Evolutionary conservation across 1,284 basidiomycete genomes (phyloP), one percentile per base, ranked within the genome.

Genomic region (Microbotryum lychnidis-dioicae): DNA sequence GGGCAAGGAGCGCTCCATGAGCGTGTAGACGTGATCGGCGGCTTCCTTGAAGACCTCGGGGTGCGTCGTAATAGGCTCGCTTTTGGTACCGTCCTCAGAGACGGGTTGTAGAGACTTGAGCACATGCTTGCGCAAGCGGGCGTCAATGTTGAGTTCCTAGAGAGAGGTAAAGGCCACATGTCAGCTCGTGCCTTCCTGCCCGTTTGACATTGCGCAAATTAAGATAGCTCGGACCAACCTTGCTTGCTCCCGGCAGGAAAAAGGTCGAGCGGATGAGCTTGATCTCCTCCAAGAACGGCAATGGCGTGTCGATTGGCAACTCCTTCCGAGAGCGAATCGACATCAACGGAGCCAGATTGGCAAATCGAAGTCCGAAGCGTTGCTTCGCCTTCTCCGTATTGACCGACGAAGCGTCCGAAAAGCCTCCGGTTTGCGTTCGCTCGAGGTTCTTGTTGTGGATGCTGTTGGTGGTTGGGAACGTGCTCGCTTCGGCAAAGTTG

Each of bases 1-100:
- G 5, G 61, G 61, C 33, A 62, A 23, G 23, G 55, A 57, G 10
- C 56, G 61, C 44, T 62, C 61, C 61, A 62, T 62, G 8, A 62
- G 25, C 46, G n/a, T 48, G 27, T 50, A 62, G 9, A 46, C 50
- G 48, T 62, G 61, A n/a, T 54, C 56, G 3, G 61, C 61, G 2
- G 44, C 61, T 37, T 62, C 61, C 56, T 58, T 62, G 56, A 62
- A 62, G 10, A 62, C 51, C 37, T 62, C 56, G 14, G 61, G 61
- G 56, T 62, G 61, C 0, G 61, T 62, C 21, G 61, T 58, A 1
- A 49, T 23, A 9, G 61, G 61, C 29, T 53, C 51, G 4, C 50
- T 42, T 46, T 51, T 56, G 20, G 23, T 51, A 16, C 59, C 59
- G 23, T 61, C 44, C 48, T 62, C 56, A 8, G 53, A 21, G 10